Evolutionary conservation across 805 yeast genomes (phyloP).

Genomic region (Suhomyces canberraensis): DNA sequence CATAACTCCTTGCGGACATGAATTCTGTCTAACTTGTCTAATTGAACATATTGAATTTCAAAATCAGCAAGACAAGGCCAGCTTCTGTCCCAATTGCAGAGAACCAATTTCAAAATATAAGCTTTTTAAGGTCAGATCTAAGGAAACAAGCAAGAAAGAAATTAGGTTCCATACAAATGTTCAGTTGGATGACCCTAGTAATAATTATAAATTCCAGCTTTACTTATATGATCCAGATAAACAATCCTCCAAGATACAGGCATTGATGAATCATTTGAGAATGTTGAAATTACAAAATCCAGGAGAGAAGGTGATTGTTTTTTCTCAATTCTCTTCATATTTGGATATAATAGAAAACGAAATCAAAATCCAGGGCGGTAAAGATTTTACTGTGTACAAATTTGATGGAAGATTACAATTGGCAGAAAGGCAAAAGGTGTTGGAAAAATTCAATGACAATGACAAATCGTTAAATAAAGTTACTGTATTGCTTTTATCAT

Average conservation of each 20-base stretch:
- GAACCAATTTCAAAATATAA: slow-evolving; percentile 46
- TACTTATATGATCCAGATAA: slow-evolving; percentile 48
- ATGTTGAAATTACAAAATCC: slow-evolving; percentile 52
- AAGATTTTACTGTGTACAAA: slow-evolving; percentile 55
- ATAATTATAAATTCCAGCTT: slow-evolving; percentile 27
- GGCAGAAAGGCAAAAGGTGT: slow-evolving; percentile 58
- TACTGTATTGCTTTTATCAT: slow-evolving; percentile 62
- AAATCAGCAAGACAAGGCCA: slow-evolving; percentile 38
- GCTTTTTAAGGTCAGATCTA: slow-evolving; percentile 42
- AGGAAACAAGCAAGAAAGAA: slow-evolving; percentile 22
- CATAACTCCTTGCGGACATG: slow-evolving; percentile 77
- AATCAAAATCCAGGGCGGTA: slow-evolving; percentile 35
- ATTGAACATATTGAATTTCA: slow-evolving; percentile 74
- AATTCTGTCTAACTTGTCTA: slow-evolving; percentile 72
- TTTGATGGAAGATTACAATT: slow-evolving; percentile 80
- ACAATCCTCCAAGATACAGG: slow-evolving; percentile 71
- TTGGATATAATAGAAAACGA: slow-evolving; percentile 71
- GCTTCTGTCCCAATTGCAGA: slow-evolving; percentile 79
- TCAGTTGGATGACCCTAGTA: slow-evolving; percentile 14
- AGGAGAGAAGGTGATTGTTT: slow-evolving; percentile 76
- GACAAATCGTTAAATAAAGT: slow-evolving; percentile 27
- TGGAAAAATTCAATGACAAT: slow-evolving; percentile 49
- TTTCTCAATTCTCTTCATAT: slow-evolving; percentile 85
- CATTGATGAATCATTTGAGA: slow-evolving; percentile 59
- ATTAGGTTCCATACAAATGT: slow-evolving; percentile 26